Base-by-base conservation (phyloP, 441 rosid genomes). In the Pelargonium cotyledonis region DNA sequence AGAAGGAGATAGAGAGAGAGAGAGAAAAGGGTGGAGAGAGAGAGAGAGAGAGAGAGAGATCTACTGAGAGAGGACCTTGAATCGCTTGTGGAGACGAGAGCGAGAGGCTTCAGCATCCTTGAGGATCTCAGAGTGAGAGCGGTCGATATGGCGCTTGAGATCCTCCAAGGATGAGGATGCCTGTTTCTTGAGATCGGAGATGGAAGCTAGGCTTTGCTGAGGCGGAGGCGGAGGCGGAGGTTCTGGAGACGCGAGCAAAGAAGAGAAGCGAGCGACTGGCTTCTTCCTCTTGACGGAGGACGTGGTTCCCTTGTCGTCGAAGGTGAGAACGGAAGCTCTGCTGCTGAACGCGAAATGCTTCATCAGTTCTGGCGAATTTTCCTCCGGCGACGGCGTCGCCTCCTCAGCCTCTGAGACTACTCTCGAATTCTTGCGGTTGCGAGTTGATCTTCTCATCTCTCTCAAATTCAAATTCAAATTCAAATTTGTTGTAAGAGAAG, bases 81-180 rank as follows among this genome's bases (percentile, higher is more conserved):
- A 76, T 68, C 84, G 82, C 76, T 85, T 85, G 23, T 77, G 82
- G 75, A 85, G 82, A 62, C 85, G 84, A 66, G 85, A 79, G 51
- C 72, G 79, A 71, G 84, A 80, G 43, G 87, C 83, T 43, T 85
- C 84, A 55, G 83, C 75, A 62, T 83, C 87, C 69, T 80, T 76
- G 72, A 82, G 74, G 70, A 85, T 83, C 84, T 76, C 79, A 0
- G 85, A 79, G 73, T 85, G 84, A 61, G 87, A 85, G 46, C 70
- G 75, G 57, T 83, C 81, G 70, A 83, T 73, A 70, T 73, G 74
- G 65, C 73, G 72, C 77, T 83, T 85, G 62, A 82, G 74, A 47
- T 83, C 83, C n/a, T 76, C 80, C 73, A 81, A 14, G 66, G 78
- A 77, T 15, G 85, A 83, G 46, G 77, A 76, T 2, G 75, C 77